Evolutionary conservation across 2,329 filamentous ascomycete species (phyloP).

Genomic region (Cordyceps fumosorosea): DNA sequence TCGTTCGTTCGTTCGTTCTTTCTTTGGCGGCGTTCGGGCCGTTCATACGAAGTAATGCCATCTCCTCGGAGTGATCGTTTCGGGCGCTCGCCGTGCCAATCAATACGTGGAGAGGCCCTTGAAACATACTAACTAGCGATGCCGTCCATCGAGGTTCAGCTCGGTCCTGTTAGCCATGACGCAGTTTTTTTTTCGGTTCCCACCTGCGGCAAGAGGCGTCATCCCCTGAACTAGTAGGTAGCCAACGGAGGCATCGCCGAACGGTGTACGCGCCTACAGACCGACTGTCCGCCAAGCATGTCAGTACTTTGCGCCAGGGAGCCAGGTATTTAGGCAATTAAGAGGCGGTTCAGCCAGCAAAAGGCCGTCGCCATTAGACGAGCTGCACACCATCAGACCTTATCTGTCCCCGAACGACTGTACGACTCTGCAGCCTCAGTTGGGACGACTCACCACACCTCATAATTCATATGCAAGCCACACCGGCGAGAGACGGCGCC

Average conservation of each 20-base stretch:
- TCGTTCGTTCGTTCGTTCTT: too few species aligned
- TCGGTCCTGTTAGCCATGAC: neutral
- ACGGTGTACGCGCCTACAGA: neutral
- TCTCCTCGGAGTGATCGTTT: neutral
- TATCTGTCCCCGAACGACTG: neutral
- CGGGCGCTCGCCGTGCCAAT: neutral
- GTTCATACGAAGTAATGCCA: neutral
- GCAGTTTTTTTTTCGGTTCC: neutral
- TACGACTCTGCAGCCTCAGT: neutral
- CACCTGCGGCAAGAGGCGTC: neutral
- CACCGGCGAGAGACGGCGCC: slow-evolving; percentile 5
- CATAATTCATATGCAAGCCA: slow-evolving; percentile 11
- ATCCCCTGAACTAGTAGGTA: neutral
- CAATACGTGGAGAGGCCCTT: too few species aligned
- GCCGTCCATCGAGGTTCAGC: neutral
- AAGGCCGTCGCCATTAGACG: neutral
- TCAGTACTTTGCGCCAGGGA: too few species aligned
- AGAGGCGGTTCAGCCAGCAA: neutral
- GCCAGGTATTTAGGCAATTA: neutral
- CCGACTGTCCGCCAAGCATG: neutral
- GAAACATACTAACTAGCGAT: too few species aligned
- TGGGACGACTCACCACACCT: neutral
- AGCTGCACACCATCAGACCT: neutral
- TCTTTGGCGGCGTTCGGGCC: neutral
- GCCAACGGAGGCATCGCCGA: neutral